Evolutionary conservation across 139 green algal genomes (phyloP), one percentile per base, ranked within the genome.

Genomic region (Chlamydomonas sphaeroides): DNA sequence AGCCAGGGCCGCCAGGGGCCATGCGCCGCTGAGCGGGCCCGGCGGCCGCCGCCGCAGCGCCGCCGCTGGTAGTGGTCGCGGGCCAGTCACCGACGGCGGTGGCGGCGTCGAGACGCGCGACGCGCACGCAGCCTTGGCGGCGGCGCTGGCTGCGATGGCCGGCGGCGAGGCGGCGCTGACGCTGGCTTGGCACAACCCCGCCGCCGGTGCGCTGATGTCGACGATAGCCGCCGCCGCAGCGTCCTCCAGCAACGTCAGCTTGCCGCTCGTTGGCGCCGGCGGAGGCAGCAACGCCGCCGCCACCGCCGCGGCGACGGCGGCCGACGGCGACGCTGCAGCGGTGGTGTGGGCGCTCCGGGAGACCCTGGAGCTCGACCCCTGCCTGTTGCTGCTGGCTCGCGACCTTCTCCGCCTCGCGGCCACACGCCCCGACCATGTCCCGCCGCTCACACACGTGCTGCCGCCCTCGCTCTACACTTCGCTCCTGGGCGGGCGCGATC

Each of bases 321-420:
- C 65, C 0, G 73, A 18, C 28, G 59, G 41, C 62, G 75, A 48
- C 6, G 15, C 35, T 6, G 42, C 23, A 3, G 42, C 32, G 10
- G 62, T 72, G 32, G 30, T 39, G 25, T 82, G 75, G 62, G 41
- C 28, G 25, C 4, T 82, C 1, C 75, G 62, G 32, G 75, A 82
- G 41, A 42, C 73, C 7, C 39, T 82, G 5, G 62, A 82, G 21
- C 11, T n/a, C 6, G 75, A 82, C 41, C 75, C 75, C 1, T 82
- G 75, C 62, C 32, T 72, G 45, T 32, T 67, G 32, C 41, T 82
- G 42, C 32, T 82, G 62, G 61, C 26, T 3, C n/a, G 62, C 4
- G 75, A 82, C 63, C 32, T 82, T 42, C 28, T 82, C 26, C 61
- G 75, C 6, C 75, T 73, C 42, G 75, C 75, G 1, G 75, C 75